phyloP scores from a whole-genome alignment of 805 yeast genomes.

The Hanseniaspora singularis region DNA sequence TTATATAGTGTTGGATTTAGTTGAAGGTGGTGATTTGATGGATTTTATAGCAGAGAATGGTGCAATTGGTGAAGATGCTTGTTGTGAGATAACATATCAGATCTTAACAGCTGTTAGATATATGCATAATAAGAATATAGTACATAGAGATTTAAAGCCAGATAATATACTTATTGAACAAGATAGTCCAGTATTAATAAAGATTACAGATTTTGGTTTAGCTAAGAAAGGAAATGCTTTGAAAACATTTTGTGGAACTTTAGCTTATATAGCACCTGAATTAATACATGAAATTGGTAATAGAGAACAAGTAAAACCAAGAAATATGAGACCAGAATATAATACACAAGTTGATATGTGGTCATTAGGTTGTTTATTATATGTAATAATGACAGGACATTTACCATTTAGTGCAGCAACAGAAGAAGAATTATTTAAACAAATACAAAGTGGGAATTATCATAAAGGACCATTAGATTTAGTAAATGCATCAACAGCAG shows the following conservation, averaged over 20 bases:
- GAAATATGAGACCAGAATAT: conserved; percentile 33
- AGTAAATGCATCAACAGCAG: conserved; percentile 53
- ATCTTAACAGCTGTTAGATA: conserved; percentile 72
- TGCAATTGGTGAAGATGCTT: conserved; percentile 80
- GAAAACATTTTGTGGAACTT: conserved; percentile 95
- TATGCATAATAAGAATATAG: conserved; percentile 79
- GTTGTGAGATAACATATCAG: conserved; percentile 75
- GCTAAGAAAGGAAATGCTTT: conserved; percentile 82
- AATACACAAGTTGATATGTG: conserved; percentile 91
- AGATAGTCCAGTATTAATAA: conserved; percentile 83
- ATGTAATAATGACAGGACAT: conserved; percentile 85
- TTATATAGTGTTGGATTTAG: conserved; percentile 88
- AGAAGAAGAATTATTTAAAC: conserved; percentile 69
- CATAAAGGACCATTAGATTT: conserved; percentile 64
- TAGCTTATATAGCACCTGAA: conserved; percentile 96
- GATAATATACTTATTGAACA: conserved; percentile 85
- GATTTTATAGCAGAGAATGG: conserved; percentile 92
- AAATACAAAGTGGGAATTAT: conserved; percentile 65
- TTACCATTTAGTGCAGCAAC: conserved; percentile 90
- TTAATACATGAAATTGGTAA: conserved; percentile 34
- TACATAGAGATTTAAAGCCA: conserved; percentile 95
- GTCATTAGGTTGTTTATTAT: conserved; percentile 91
- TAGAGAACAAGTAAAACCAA: conserved; percentile 18
- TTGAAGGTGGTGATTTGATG: conserved; percentile 95
- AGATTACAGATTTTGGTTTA: conserved; percentile 90